Conservation (phyloP, 2,329 filamentous ascomycete genomes). For the Microthyrium microscopicum region DNA sequence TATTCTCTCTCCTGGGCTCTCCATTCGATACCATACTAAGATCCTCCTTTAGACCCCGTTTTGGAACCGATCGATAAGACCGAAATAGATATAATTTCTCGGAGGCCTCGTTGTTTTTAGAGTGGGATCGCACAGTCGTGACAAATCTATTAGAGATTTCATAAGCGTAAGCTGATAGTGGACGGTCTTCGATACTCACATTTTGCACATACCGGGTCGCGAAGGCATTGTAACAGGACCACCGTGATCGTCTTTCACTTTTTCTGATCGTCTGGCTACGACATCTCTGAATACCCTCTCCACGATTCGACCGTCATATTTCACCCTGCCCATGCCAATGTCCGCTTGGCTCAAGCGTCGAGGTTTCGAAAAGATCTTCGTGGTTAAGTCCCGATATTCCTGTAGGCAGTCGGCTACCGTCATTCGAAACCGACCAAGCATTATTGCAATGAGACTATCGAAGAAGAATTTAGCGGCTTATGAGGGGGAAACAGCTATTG, state of each 20-base stretch:
- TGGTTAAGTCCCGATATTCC: constrained; percentile 6
- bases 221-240: neutral
- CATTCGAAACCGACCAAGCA: constrained; percentile 8
- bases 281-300: neutral
- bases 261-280: neutral
- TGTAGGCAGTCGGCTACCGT: constrained; percentile 7
- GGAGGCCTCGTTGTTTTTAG: too few relatives aligned
- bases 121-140: too few relatives aligned
- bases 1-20: neutral
- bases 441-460: constrained; percentile 8
- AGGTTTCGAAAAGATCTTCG: constrained; percentile 1
- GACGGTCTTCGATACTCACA: neutral
- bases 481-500: neutral
- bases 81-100: too few relatives aligned
- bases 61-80: too few relatives aligned
- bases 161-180: neutral
- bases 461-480: too few relatives aligned
- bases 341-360: neutral
- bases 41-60: too few relatives aligned
- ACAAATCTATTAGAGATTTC: neutral
- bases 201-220: neutral
- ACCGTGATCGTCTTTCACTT: neutral
- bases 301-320: neutral
- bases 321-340: too few relatives aligned
- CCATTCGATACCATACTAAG: neutral